A percentile compares a stretch with the other conserved stretches of the same genome.
Evolutionary conservation across 208 protist genomes (phyloP).

Genomic region (Leishmania gerbilli): DNA sequence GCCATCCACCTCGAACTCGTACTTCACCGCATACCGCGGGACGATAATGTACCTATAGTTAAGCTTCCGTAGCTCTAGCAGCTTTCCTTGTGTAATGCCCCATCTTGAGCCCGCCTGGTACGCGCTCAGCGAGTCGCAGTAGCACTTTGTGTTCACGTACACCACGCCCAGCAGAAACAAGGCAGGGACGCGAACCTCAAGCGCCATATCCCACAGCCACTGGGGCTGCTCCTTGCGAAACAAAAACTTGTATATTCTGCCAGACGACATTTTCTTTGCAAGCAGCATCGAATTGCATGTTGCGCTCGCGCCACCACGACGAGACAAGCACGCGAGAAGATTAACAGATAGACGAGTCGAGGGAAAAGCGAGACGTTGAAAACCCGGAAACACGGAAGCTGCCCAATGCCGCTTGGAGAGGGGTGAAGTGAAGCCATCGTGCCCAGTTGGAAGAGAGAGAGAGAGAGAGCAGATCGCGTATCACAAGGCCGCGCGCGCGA

Average conservation of each 20-base stretch:
- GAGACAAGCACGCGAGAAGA: constrained; percentile 10
- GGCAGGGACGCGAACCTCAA: constrained; percentile 83
- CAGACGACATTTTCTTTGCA: constrained; percentile 49
- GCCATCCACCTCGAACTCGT: constrained; percentile 86
- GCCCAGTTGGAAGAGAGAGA: background rate
- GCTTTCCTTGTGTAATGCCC: constrained; percentile 71
- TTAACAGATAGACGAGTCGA: constrained; percentile 5
- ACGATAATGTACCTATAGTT: constrained; percentile 89
- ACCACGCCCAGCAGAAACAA: constrained; percentile 59
- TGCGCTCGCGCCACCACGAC: background rate
- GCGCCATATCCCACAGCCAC: constrained; percentile 87
- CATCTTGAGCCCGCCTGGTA: constrained; percentile 73
- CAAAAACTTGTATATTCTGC: constrained; percentile 68
- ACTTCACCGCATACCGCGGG: constrained; percentile 80
- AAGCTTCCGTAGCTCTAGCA: constrained; percentile 85
- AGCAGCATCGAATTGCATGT: background rate
- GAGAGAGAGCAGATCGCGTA: background rate
- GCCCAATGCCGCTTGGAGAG: background rate
- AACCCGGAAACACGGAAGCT: background rate
- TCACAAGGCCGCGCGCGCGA: background rate
- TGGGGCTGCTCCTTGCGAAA: constrained; percentile 79
- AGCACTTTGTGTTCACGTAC: constrained; percentile 81
- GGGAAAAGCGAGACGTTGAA: background rate
- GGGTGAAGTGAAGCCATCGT: background rate
- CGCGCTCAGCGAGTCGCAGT: constrained; percentile 72